phyloP scores from a whole-genome alignment of 148 eudicot species.

The Silene uniflora region DNA sequence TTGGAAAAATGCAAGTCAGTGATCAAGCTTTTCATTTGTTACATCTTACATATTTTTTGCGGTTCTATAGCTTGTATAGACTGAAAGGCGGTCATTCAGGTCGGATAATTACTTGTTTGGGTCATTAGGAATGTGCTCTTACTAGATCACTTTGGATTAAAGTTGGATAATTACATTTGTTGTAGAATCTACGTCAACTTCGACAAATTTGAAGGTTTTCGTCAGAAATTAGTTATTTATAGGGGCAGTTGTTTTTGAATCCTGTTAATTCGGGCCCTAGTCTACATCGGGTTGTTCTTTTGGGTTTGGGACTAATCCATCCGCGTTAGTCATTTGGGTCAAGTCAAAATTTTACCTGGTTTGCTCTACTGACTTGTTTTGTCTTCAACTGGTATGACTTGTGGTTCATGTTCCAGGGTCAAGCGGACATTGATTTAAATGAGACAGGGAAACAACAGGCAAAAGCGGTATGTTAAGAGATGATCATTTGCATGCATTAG shows the following conservation, averaged over 20 bases:
- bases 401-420: constrained; percentile 49
- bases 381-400: not conserved
- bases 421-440: constrained; percentile 68
- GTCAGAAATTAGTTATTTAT: no score
- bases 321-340: not conserved
- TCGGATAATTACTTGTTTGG: no score
- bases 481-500: not conserved
- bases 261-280: no score
- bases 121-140: no score
- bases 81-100: not conserved
- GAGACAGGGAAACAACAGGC: constrained; percentile 82
- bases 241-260: no score
- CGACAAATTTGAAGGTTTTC: no score
- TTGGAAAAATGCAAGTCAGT: constrained; percentile 56
- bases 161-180: no score
- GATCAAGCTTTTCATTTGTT: not conserved
- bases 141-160: no score
- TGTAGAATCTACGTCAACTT: no score
- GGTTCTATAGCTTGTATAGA: not conserved
- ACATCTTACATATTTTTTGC: not conserved
- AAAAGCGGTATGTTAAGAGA: constrained; percentile 46
- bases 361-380: not conserved
- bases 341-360: no score
- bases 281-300: no score
- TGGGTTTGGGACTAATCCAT: no score